Conservation (phyloP, 768 basidiomycete genomes). For the Russula virescens region DNA sequence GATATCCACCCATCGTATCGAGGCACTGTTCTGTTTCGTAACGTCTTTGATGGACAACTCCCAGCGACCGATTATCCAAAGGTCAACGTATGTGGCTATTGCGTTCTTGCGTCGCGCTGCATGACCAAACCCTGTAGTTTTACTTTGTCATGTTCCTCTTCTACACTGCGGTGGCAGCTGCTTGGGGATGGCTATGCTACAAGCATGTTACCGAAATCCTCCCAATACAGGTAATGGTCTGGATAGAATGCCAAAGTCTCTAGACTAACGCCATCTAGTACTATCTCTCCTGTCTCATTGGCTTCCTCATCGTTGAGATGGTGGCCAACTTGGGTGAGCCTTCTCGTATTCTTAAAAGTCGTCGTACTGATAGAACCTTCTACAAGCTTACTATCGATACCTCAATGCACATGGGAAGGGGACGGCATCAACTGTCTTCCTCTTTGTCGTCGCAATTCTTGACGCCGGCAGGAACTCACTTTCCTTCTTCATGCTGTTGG, state of each 20-base stretch:
- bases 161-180: slow-evolving; percentile 61
- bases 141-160: slow-evolving; percentile 78
- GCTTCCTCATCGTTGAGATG: slow-evolving; percentile 90
- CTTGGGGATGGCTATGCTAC: slow-evolving; percentile 84
- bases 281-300: slow-evolving; percentile 86
- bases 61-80: slow-evolving; percentile 96
- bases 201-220: slow-evolving; percentile 76
- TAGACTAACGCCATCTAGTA: slow-evolving; percentile 43
- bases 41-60: slow-evolving; percentile 82
- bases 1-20: slow-evolving; percentile 72
- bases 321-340: slow-evolving; percentile 77
- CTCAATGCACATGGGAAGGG: slow-evolving; percentile 81
- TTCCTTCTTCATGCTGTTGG: slow-evolving; percentile 91
- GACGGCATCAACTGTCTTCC: slow-evolving; percentile 75
- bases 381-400: slow-evolving; percentile 83
- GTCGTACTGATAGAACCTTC: background rate
- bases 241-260: background rate
- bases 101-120: background rate
- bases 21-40: slow-evolving; percentile 79
- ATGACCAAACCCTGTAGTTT: slow-evolving; percentile 47
- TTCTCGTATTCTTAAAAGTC: background rate
- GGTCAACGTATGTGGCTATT: slow-evolving; percentile 63
- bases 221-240: slow-evolving; percentile 68
- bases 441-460: slow-evolving; percentile 92
- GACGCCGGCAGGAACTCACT: slow-evolving; percentile 93